phyloP scores from a whole-genome alignment of 1,284 basidiomycete genomes.

The Mycena citricolor region DNA sequence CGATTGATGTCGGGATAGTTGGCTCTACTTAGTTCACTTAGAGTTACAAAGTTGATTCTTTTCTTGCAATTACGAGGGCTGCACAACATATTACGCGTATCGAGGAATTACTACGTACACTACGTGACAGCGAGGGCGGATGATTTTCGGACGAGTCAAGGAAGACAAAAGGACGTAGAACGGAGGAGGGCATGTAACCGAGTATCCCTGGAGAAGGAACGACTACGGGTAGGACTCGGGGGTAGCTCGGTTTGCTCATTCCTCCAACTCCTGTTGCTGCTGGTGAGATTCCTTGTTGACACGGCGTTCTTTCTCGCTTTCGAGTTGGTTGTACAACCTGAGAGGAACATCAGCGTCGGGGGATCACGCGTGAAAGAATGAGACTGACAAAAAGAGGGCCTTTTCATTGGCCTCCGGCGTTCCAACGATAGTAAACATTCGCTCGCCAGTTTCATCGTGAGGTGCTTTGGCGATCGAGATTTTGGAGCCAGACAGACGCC shows the following conservation, averaged over 20 bases:
- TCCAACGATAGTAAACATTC: constrained; percentile 99
- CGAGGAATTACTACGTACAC: constrained; percentile 21
- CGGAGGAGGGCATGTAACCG: constrained; percentile 5
- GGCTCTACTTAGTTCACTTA: no score
- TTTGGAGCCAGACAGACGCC: constrained; percentile 92
- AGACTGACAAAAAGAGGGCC: constrained; percentile 76
- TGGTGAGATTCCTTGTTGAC: constrained; percentile 75
- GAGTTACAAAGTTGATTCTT: no score
- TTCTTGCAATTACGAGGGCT: no score
- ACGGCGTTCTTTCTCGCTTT: constrained; percentile 92
- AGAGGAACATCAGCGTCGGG: neutral
- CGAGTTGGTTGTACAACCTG: constrained; percentile 89
- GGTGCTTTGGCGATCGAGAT: constrained; percentile 98
- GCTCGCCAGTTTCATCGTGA: constrained; percentile 97
- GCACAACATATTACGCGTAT: no score
- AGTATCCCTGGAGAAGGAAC: constrained; percentile 16
- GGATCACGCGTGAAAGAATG: neutral
- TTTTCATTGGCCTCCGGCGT: constrained; percentile 96
- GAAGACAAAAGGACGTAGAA: constrained; percentile 16
- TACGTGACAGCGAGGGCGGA: constrained; percentile 16
- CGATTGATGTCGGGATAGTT: no score
- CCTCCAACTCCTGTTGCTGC: constrained; percentile 59
- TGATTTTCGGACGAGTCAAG: constrained; percentile 9
- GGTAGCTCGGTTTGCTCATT: constrained; percentile 24
- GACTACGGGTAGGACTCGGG: constrained; percentile 18